Conservation (phyloP, 768 basidiomycete genomes). For the Stropharia rugosoannulata region DNA sequence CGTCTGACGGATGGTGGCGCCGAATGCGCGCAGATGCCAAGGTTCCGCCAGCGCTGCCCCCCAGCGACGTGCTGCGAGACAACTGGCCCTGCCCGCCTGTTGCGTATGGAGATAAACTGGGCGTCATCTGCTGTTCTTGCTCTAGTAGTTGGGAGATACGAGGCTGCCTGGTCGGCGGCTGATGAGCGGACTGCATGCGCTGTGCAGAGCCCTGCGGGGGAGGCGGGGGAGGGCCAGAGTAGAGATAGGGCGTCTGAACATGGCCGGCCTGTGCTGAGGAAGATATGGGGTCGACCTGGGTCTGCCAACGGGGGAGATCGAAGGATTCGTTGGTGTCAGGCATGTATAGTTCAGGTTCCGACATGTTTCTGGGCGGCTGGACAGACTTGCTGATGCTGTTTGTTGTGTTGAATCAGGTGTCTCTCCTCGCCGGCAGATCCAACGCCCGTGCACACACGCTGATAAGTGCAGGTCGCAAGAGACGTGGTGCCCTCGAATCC, state of each 20-base stretch:
- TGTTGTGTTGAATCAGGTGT: slow-evolving; percentile 15
- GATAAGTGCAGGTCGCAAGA: slow-evolving; percentile 6
- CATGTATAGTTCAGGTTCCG: slow-evolving; percentile 78
- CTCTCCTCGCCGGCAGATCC: slow-evolving; percentile 6
- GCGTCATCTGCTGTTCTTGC: slow-evolving; percentile 50
- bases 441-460: slow-evolving; percentile 5
- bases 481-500: not conserved
- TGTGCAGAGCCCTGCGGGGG: slow-evolving; percentile 44
- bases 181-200: slow-evolving; percentile 51
- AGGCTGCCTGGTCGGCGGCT: slow-evolving; percentile 49
- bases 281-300: slow-evolving; percentile 57
- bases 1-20: slow-evolving; percentile 70
- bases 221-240: slow-evolving; percentile 55
- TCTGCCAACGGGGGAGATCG: slow-evolving; percentile 74
- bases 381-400: slow-evolving; percentile 16
- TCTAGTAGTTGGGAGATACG: slow-evolving; percentile 68
- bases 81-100: slow-evolving; percentile 53
- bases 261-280: slow-evolving; percentile 49
- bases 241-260: slow-evolving; percentile 51
- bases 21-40: slow-evolving; percentile 46
- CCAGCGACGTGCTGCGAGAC: slow-evolving; percentile 67
- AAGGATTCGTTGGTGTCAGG: slow-evolving; percentile 79
- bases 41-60: slow-evolving; percentile 40
- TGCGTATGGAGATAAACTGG: slow-evolving; percentile 48
- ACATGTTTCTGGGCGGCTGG: slow-evolving; percentile 46